Base-by-base conservation (phyloP, 192 early-diverging fungal genomes). In the Backusella psychrophila region DNA sequence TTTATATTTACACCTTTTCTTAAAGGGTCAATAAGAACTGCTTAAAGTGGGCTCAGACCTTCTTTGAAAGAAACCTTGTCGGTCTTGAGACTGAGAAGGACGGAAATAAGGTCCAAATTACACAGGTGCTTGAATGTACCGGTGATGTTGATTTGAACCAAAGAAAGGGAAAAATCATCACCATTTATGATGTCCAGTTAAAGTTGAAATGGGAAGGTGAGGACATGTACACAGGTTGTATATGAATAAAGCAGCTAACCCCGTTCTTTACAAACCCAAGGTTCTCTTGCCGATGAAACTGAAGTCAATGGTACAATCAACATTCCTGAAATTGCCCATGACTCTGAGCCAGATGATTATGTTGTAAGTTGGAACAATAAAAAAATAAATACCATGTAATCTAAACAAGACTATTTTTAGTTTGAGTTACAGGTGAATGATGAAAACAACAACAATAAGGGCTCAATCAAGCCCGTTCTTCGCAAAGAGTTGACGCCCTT, bases 81-180 rank as follows among this genome's bases (percentile, higher is more conserved):
- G 88, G 87, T 66, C 71, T 91, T 17, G 53, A 83, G 15, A 87
- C 81, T 4, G 86, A 87, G 38, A 80, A 87, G 31, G 87, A 87
- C 29, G 93, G 89, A 17, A 80, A 86, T 31, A 86, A 78, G 17
- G 88, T 90, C 15, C 79, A 82, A 31, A 89, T 91, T 15, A 83
- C 85, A 36, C 85, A 90, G 26, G 85, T 98, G 21, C 78, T 84
- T 69, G 85, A 87, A 2, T 89, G 96, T 31, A 87, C 78, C 5
- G 97, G 97, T 38, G 97, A 99, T 83, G 93, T 90, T 9, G 95
- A 98, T 63, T 85, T 99, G 76, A 97, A 96, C 85, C 94, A 96
- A 85, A 90, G 97, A 76, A 99, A 99, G 83, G 96, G 96, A 38
- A 94, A 95, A 81, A 85, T 99, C 44, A 96, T 99, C 65, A 93